phyloP scores from a whole-genome alignment of 2,329 filamentous ascomycete species.

The Colletotrichum nymphaeae region DNA sequence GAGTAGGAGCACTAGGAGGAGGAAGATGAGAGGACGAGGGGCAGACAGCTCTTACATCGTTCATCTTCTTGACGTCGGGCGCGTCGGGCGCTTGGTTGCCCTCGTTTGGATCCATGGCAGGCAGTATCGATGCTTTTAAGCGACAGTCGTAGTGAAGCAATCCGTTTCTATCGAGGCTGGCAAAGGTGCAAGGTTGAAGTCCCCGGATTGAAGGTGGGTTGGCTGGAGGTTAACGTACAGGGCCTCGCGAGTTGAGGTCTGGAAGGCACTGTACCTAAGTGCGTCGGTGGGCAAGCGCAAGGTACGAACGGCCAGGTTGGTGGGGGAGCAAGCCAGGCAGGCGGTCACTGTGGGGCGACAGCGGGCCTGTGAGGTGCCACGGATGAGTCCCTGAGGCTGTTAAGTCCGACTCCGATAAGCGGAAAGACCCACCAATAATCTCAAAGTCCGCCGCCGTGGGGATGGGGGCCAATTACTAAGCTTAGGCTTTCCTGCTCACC shows the following conservation, averaged over 20 bases:
- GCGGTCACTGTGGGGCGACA: constrained; percentile 12
- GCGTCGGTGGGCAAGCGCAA: background rate
- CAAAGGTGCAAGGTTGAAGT: background rate
- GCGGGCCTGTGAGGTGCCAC: background rate
- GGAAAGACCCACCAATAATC: background rate
- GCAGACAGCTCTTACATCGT: constrained; percentile 54
- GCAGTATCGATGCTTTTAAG: background rate
- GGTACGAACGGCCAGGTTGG: background rate
- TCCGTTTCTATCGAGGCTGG: constrained; percentile 4
- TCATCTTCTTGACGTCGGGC: constrained; percentile 69
- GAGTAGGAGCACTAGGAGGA: constrained; percentile 14
- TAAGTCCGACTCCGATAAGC: constrained; percentile 29
- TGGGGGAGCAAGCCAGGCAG: constrained; percentile 13
- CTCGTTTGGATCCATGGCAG: constrained; percentile 58
- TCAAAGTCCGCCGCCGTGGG: constrained; percentile 21
- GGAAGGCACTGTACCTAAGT: background rate
- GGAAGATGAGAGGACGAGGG: background rate
- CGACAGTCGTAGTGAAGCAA: background rate
- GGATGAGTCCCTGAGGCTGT: background rate
- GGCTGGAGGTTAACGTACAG: constrained; percentile 17
- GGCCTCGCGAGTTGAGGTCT: background rate
- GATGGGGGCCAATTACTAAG: constrained; percentile 24
- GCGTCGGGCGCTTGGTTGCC: constrained; percentile 59
- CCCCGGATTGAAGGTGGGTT: constrained; percentile 2
- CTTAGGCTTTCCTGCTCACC: background rate